A percentile compares a stretch with the other conserved stretches of the same genome.
Evolutionary conservation across 2,329 filamentous ascomycete genomes (phyloP).

Genomic region (Stylonectria norvegica): DNA sequence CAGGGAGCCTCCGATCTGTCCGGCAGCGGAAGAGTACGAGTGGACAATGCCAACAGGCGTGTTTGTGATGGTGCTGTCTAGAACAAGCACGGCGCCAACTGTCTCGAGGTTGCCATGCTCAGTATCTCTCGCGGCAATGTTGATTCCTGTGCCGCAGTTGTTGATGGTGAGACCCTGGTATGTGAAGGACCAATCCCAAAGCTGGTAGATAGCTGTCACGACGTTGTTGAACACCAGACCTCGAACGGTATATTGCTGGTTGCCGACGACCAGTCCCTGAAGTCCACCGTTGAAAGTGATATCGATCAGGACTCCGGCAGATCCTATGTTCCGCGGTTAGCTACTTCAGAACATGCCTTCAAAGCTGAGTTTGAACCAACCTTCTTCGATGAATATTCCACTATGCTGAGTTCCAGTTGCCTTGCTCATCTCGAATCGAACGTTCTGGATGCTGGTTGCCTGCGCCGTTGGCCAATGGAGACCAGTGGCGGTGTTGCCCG

Average conservation of each 20-base stretch:
- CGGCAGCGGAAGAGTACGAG: neutral
- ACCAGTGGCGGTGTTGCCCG: slow-evolving; percentile 35
- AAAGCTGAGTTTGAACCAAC: neutral
- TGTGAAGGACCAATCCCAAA: slow-evolving; percentile 89
- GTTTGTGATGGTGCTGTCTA: slow-evolving; percentile 57
- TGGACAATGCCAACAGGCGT: slow-evolving; percentile 60
- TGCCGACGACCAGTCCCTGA: slow-evolving; percentile 75
- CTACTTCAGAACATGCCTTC: too few relatives aligned
- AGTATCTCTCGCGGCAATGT: too few relatives aligned
- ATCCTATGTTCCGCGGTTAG: too few relatives aligned
- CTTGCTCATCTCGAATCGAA: slow-evolving; percentile 43
- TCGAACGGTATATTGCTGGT: slow-evolving; percentile 82
- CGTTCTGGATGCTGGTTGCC: slow-evolving; percentile 50
- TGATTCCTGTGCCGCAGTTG: slow-evolving; percentile 68
- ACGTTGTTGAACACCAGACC: slow-evolving; percentile 80
- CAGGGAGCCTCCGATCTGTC: neutral
- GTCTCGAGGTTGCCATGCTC: too few relatives aligned
- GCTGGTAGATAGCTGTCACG: slow-evolving; percentile 80
- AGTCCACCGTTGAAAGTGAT: slow-evolving; percentile 79
- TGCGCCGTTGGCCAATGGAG: slow-evolving; percentile 65
- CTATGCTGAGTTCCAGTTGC: neutral
- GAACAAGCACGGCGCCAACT: slow-evolving; percentile 72
- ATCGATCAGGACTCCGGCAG: slow-evolving; percentile 80
- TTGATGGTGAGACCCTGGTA: slow-evolving; percentile 74
- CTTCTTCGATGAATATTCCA: slow-evolving; percentile 71